These are phyloP conservation scores for Aureobasidium sp. DNA, from an alignment of 2,329 filamentous ascomycete genomes.

Conservation along the genomic window DNA sequence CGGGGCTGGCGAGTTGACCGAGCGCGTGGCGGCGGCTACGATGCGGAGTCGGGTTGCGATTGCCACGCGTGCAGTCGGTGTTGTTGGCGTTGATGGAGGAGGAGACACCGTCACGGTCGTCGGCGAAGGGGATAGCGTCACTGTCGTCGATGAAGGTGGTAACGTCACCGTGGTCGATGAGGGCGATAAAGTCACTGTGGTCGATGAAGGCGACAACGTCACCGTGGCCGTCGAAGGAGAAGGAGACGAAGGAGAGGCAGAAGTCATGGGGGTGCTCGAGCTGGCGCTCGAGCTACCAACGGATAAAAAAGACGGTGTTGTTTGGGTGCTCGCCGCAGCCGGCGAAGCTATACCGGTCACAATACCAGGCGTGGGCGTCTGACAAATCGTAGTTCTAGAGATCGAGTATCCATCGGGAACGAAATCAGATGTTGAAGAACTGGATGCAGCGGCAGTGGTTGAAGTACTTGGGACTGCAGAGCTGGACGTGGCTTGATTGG, in stretches of 20 bases:
- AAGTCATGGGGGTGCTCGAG: neutral
- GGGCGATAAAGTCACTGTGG: neutral
- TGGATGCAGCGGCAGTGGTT: neutral
- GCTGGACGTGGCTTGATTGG: neutral
- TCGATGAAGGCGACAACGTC: neutral
- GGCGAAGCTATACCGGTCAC: neutral
- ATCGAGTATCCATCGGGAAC: constrained; percentile 6
- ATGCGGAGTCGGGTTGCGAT: neutral
- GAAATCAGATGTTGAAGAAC: constrained; percentile 1
- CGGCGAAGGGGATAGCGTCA: neutral
- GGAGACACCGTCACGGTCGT: neutral
- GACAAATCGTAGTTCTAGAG: neutral
- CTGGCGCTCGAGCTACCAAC: neutral
- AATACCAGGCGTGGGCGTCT: neutral
- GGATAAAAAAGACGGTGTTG: constrained; percentile 4
- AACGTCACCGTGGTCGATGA: neutral
- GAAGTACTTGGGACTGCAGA: neutral
- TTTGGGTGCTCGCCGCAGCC: neutral
- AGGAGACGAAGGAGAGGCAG: neutral
- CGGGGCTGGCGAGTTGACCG: neutral
- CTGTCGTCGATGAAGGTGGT: neutral
- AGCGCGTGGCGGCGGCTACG: neutral
- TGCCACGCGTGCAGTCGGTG: neutral
- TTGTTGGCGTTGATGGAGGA: neutral
- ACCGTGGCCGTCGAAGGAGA: neutral